Conservation (phyloP, 2,329 filamentous ascomycete species). For the Colletotrichum scovillei region DNA sequence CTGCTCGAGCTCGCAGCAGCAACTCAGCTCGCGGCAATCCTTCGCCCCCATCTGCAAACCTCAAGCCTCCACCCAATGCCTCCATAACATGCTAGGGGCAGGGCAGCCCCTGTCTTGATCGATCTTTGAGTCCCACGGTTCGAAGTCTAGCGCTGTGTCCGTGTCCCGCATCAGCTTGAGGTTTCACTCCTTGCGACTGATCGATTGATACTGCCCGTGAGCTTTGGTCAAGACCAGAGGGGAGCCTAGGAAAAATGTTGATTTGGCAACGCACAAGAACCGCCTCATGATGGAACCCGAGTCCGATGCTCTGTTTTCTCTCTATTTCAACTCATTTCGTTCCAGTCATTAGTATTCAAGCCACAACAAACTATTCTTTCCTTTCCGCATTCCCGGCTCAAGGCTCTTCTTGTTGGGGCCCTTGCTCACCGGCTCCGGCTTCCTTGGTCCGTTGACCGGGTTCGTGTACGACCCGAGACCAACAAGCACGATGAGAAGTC, state of each 20-base stretch:
- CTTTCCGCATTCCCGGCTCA: neutral
- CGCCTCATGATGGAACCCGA: constrained; percentile 1
- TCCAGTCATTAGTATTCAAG: neutral
- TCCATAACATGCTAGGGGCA: constrained; percentile 12
- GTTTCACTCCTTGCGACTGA: neutral
- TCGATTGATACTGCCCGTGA: constrained; percentile 1
- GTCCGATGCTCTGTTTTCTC: neutral
- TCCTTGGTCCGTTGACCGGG: constrained; percentile 27
- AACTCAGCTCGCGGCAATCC: constrained; percentile 8
- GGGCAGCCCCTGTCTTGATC: constrained; percentile 10
- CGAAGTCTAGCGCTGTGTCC: constrained; percentile 23
- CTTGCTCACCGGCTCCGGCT: constrained; percentile 25
- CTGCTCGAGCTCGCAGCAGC: neutral
- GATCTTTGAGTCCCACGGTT: constrained; percentile 29
- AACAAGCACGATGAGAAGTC: neutral
- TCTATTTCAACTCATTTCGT: neutral
- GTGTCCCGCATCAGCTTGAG: constrained; percentile 7
- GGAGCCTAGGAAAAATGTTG: constrained; percentile 1
- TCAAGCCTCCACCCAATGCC: constrained; percentile 11
- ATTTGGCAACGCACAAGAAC: constrained; percentile 13
- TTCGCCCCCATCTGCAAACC: constrained; percentile 14
- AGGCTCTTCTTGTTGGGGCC: neutral
- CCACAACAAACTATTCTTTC: neutral
- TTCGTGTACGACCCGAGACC: constrained; percentile 21
- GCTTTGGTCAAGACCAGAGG: neutral